Percentiles rank a stretch among this genome's conserved stretches.
Conservation (phyloP, 1,284 basidiomycete species). For the Fistulinella cinereoalba region DNA sequence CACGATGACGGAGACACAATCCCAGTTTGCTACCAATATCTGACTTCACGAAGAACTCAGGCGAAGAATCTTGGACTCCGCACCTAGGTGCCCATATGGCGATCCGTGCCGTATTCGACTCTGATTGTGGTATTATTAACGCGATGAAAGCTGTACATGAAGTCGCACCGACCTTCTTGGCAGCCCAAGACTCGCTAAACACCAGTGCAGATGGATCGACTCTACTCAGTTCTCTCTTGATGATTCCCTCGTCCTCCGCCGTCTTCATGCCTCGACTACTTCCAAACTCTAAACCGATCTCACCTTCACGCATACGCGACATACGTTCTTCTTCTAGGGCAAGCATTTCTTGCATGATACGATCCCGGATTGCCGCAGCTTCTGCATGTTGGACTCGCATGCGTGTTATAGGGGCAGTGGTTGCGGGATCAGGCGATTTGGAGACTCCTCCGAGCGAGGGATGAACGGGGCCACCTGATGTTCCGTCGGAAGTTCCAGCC, state of each 20-base stretch:
- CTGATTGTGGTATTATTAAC: constrained; percentile 35
- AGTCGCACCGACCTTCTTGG: constrained; percentile 75
- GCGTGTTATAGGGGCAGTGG: constrained; percentile 40
- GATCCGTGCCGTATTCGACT: constrained; percentile 88
- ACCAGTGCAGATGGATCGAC: constrained; percentile 95
- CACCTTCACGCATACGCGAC: constrained; percentile 82
- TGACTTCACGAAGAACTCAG: constrained; percentile 9
- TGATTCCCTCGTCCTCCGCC: constrained; percentile 88
- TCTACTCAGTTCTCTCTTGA: constrained; percentile 91
- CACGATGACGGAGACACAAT: constrained; percentile 95
- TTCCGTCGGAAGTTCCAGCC: constrained; percentile 28
- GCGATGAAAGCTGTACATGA: not conserved
- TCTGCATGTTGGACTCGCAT: constrained; percentile 75
- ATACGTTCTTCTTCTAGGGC: constrained; percentile 95
- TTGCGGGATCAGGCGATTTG: constrained; percentile 22
- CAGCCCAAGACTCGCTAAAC: constrained; percentile 93
- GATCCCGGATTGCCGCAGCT: constrained; percentile 86
- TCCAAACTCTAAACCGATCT: constrained; percentile 47
- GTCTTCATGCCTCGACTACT: constrained; percentile 53
- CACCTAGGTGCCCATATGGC: constrained; percentile 93
- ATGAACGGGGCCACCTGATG: constrained; percentile 28
- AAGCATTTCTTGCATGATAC: constrained; percentile 99
- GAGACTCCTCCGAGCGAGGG: constrained; percentile 32
- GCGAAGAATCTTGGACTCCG: constrained; percentile 32
- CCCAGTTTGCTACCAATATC: constrained; percentile 57